Evolutionary conservation across 2,329 filamentous ascomycete genomes (phyloP).

Genomic region (Stagonosporopsis chrysanthemi): DNA sequence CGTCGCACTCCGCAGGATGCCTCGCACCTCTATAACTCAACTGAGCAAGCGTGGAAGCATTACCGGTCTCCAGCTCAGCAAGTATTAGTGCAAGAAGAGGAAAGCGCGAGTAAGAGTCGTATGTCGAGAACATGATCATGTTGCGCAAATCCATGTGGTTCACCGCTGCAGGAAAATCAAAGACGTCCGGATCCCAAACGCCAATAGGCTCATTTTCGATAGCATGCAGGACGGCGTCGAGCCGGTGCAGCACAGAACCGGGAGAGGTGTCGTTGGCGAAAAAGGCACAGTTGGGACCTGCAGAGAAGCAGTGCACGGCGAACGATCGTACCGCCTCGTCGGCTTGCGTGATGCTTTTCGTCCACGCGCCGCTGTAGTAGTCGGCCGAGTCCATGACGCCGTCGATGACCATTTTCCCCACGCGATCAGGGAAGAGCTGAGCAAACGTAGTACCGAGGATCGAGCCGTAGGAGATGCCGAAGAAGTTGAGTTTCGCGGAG

Average conservation of each 20-base stretch:
- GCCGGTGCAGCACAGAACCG: not conserved
- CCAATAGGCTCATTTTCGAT: not conserved
- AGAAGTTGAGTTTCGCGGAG: slow-evolving; percentile 49
- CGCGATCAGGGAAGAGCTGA: slow-evolving; percentile 54
- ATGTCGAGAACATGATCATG: not conserved
- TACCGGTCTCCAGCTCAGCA: not conserved
- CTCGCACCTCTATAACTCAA: not conserved
- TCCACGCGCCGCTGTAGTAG: slow-evolving; percentile 52
- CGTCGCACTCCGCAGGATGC: not conserved
- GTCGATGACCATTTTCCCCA: slow-evolving; percentile 45
- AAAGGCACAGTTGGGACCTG: not conserved
- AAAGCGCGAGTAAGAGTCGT: not conserved
- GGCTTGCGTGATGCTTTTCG: slow-evolving; percentile 56
- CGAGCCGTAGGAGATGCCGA: slow-evolving; percentile 56
- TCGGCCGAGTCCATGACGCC: slow-evolving; percentile 55
- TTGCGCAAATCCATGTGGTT: slow-evolving; percentile 3
- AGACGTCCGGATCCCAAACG: not conserved
- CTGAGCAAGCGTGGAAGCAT: not conserved
- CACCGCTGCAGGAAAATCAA: not conserved
- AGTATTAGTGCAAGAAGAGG: not conserved
- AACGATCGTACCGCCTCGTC: slow-evolving; percentile 45
- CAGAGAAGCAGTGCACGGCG: not conserved
- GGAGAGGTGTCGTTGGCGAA: not conserved
- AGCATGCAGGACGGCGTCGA: not conserved
- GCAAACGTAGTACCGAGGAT: slow-evolving; percentile 57